These are phyloP conservation scores for Chalaropsis ovoidea DNA, from an alignment of 2,329 filamentous ascomycete species.

Conservation along the genomic window DNA sequence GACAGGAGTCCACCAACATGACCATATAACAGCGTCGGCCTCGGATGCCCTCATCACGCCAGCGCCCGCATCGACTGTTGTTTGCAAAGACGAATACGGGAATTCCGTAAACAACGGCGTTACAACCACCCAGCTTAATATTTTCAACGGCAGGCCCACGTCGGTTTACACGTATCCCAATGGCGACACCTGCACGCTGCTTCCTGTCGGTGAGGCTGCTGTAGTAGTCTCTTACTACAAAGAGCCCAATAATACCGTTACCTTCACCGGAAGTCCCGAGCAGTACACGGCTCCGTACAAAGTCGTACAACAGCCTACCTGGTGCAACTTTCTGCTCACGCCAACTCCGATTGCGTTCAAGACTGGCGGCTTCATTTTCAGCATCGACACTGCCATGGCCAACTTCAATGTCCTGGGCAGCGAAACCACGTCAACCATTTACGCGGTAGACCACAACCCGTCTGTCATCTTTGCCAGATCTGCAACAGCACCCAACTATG, in stretches of 20 bases:
- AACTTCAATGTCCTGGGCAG: conserved; percentile 25
- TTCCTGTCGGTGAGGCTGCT: conserved; percentile 30
- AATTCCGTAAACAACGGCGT: background rate
- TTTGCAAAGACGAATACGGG: conserved; percentile 12
- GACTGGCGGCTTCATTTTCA: conserved; percentile 24
- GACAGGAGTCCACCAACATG: background rate
- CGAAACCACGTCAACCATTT: conserved; percentile 35
- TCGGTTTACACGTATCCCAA: conserved; percentile 21
- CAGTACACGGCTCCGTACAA: conserved; percentile 42
- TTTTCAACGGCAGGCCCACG: conserved; percentile 13
- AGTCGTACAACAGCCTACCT: conserved; percentile 34
- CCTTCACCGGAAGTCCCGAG: conserved; percentile 38
- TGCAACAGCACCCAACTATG: conserved; percentile 35
- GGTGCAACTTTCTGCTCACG: conserved; percentile 31
- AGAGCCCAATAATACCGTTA: conserved; percentile 35
- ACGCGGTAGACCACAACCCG: conserved; percentile 48
- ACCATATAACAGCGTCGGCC: conserved; percentile 7
- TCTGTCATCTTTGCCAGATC: conserved; percentile 37
- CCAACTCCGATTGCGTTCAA: conserved; percentile 19
- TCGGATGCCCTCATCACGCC: conserved; percentile 17
- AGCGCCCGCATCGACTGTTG: conserved; percentile 16
- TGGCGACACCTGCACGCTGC: conserved; percentile 31
- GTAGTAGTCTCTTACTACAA: conserved; percentile 41
- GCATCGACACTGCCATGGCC: conserved; percentile 7
- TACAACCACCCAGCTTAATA: conserved; percentile 16